Percentiles rank a stretch among this genome's conserved stretches.
Evolutionary conservation across 2,329 filamentous ascomycete species (phyloP).

Genomic region (Pezicula rhizophila): DNA sequence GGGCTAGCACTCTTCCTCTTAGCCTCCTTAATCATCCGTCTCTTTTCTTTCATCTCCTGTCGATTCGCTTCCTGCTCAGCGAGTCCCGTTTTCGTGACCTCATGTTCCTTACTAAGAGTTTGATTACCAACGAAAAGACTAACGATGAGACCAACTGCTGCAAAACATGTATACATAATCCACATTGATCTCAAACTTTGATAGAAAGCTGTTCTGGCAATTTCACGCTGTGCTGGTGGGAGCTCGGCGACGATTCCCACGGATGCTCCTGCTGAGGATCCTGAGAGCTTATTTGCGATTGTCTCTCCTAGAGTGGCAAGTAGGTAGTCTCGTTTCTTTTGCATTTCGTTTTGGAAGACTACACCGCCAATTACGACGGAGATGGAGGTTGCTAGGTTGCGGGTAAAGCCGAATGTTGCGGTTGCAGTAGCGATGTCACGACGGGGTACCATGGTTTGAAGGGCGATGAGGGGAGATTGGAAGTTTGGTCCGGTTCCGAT

Average conservation of each 20-base stretch:
- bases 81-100: conserved; percentile 43
- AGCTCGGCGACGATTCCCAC: conserved; percentile 19
- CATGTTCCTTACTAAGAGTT: conserved; percentile 41
- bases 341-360: conserved; percentile 43
- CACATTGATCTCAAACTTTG: conserved; percentile 23
- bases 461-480: conserved; percentile 60
- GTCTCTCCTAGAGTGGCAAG: conserved; percentile 15
- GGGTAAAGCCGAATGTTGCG: conserved; percentile 57
- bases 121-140: conserved; percentile 38
- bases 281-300: conserved; percentile 17
- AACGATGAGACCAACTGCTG: conserved; percentile 30
- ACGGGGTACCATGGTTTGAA: conserved; percentile 56
- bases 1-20: conserved; percentile 7
- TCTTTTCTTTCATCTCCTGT: not conserved
- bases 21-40: conserved; percentile 16
- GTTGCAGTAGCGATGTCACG: conserved; percentile 65
- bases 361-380: conserved; percentile 44
- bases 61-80: conserved; percentile 5
- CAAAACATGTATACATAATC: conserved; percentile 25
- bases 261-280: conserved; percentile 21
- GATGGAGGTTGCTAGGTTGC: conserved; percentile 39
- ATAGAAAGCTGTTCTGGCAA: conserved; percentile 19
- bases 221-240: conserved; percentile 12
- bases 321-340: conserved; percentile 17
- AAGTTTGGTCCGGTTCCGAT: conserved; percentile 64